A percentile compares a stretch with the other conserved stretches of the same genome.
phyloP scores from a whole-genome alignment of 2,329 filamentous ascomycete species.

The Fusarium nygamai region DNA sequence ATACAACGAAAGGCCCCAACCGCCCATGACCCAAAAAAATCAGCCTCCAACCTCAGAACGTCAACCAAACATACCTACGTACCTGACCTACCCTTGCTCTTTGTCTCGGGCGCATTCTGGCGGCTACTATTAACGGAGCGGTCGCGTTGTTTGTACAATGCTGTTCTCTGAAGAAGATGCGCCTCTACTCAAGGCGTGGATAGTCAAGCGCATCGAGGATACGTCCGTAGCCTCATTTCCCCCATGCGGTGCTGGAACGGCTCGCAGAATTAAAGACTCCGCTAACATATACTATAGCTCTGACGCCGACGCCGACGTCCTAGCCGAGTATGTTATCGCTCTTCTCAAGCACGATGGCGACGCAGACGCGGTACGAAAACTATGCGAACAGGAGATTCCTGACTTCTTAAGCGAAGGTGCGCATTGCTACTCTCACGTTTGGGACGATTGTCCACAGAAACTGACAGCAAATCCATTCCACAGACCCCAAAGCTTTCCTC shows the following conservation, averaged over 20 bases:
- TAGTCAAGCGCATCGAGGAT: conserved; percentile 79
- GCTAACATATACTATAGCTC: conserved; percentile 61
- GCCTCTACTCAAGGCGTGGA: conserved; percentile 76
- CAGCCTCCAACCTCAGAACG: conserved; percentile 27
- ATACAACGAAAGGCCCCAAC: conserved; percentile 19
- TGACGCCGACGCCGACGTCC: conserved; percentile 82
- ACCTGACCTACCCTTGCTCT: not conserved
- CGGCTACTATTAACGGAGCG: not conserved
- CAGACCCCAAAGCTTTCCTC: conserved; percentile 65
- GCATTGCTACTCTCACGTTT: not conserved
- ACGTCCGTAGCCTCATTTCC: conserved; percentile 62
- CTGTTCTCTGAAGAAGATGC: conserved; percentile 71
- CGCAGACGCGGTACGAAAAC: conserved; percentile 69
- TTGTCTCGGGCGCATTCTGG: not conserved
- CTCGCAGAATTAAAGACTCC: not conserved
- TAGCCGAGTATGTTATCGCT: conserved; percentile 86
- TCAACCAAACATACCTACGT: not conserved
- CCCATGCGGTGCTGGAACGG: not conserved
- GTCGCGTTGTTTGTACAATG: conserved; percentile 54
- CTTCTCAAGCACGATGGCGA: conserved; percentile 77
- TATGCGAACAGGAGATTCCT: conserved; percentile 76
- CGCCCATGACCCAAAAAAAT: conserved; percentile 24
- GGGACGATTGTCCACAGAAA: not conserved
- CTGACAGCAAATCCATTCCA: conserved; percentile 8
- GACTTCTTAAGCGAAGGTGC: conserved; percentile 77